Conservation (phyloP, 2,329 filamentous ascomycete species). For the Alternaria arborescens region DNA sequence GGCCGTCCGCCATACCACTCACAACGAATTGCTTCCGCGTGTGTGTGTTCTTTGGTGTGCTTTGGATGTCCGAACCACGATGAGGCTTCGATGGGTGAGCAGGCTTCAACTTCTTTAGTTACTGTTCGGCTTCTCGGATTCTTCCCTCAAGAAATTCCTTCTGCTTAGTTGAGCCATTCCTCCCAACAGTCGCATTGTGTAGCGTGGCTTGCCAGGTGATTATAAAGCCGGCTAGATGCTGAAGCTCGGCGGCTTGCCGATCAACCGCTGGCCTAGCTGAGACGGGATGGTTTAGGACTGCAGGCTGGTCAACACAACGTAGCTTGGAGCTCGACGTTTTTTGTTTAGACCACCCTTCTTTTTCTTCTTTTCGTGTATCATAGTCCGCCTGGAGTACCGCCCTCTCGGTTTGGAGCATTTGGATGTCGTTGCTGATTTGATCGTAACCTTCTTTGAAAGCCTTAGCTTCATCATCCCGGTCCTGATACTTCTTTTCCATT, state of each 20-base stretch:
- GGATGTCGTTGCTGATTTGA: slow-evolving; percentile 1
- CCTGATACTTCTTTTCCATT: background rate
- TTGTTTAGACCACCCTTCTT: background rate
- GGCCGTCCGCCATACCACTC: background rate
- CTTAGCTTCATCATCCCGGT: background rate
- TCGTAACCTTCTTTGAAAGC: slow-evolving; percentile 1
- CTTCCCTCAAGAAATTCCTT: background rate
- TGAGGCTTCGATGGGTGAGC: background rate
- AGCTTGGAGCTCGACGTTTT: too few relatives aligned
- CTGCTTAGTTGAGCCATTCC: background rate
- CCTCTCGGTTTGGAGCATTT: background rate
- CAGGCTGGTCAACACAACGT: background rate
- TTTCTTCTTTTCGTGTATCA: background rate
- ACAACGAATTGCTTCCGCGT: background rate
- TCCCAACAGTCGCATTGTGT: background rate
- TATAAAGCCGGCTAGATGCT: background rate
- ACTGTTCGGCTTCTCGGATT: background rate
- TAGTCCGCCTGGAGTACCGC: background rate
- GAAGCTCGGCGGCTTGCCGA: background rate
- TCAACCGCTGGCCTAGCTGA: background rate
- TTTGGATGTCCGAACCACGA: background rate
- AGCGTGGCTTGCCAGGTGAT: background rate
- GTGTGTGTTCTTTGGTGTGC: background rate
- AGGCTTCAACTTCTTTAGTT: background rate
- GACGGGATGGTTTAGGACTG: too few relatives aligned